A percentile compares a stretch with the other conserved stretches of the same genome.
phyloP scores from a whole-genome alignment of 352 stramenopile genomes.

The Pythium rishiriense region DNA sequence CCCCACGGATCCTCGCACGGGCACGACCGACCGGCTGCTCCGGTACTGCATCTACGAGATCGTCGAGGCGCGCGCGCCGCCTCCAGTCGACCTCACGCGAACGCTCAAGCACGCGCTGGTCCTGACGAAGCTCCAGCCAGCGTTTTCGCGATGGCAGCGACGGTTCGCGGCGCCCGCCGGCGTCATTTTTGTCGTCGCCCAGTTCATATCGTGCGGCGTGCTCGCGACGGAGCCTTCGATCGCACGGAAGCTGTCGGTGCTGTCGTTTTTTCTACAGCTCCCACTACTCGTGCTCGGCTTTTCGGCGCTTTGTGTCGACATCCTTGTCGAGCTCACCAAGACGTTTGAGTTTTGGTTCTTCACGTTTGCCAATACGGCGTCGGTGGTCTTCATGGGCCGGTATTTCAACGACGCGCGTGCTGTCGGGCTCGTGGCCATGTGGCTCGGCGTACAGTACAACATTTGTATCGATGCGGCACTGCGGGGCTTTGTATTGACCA shows the following conservation, averaged over 20 bases:
- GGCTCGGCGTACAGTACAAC: conserved; percentile 22
- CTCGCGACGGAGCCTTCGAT: background rate
- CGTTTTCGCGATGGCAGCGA: background rate
- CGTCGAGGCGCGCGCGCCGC: background rate
- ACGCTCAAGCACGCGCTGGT: background rate
- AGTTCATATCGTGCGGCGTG: background rate
- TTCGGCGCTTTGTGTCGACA: background rate
- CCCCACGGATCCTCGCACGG: background rate
- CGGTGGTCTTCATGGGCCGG: conserved; percentile 11
- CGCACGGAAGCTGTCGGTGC: background rate
- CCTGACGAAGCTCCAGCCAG: background rate
- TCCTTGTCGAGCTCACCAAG: conserved; percentile 2
- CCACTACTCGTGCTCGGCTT: conserved; percentile 1
- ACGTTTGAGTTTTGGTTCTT: conserved; percentile 25
- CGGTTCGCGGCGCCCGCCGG: background rate
- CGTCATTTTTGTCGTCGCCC: background rate
- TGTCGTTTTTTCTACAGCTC: background rate
- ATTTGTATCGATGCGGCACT: conserved; percentile 22
- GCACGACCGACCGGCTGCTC: background rate
- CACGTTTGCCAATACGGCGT: conserved; percentile 17
- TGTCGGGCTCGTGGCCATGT: conserved; percentile 6
- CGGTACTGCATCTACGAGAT: conserved; percentile 8
- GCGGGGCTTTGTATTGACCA: conserved; percentile 5
- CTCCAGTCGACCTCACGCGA: background rate
- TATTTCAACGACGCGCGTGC: conserved; percentile 15